Evolutionary conservation across 225 moss, liverwort and hornwort species (phyloP).

Genomic region (Lunularia cruciata): DNA sequence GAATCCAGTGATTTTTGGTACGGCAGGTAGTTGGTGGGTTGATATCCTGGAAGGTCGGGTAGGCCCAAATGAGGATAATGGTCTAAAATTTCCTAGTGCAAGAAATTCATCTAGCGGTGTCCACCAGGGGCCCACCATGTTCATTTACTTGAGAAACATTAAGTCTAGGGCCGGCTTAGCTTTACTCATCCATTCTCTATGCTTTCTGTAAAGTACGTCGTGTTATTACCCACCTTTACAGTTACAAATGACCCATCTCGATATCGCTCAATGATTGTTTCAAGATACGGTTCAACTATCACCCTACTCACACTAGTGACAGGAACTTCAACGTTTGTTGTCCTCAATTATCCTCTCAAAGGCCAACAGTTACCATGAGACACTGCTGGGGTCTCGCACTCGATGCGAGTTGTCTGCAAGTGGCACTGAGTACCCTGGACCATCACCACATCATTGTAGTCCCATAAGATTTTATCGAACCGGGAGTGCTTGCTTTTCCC

Average conservation of each 20-base stretch:
- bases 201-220: neutral
- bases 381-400: neutral
- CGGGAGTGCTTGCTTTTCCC: too few relatives aligned
- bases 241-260: neutral
- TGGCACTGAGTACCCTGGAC: too few relatives aligned
- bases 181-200: neutral
- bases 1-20: neutral
- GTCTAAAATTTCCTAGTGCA: neutral
- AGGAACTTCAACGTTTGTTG: neutral
- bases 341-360: neutral
- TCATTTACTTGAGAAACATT: neutral
- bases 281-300: neutral
- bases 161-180: neutral
- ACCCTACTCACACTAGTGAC: neutral
- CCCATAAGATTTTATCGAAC: too few relatives aligned
- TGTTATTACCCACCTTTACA: neutral
- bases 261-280: neutral
- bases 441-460: too few relatives aligned
- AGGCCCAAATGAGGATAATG: neutral
- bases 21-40: neutral
- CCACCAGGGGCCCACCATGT: neutral
- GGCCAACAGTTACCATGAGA: neutral
- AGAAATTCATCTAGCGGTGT: neutral
- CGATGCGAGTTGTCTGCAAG: neutral
- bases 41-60: neutral